Percentiles rank a stretch among this genome's conserved stretches.
Conservation (phyloP, 2,329 filamentous ascomycete species). For the Purpureocillium lavendulum region DNA sequence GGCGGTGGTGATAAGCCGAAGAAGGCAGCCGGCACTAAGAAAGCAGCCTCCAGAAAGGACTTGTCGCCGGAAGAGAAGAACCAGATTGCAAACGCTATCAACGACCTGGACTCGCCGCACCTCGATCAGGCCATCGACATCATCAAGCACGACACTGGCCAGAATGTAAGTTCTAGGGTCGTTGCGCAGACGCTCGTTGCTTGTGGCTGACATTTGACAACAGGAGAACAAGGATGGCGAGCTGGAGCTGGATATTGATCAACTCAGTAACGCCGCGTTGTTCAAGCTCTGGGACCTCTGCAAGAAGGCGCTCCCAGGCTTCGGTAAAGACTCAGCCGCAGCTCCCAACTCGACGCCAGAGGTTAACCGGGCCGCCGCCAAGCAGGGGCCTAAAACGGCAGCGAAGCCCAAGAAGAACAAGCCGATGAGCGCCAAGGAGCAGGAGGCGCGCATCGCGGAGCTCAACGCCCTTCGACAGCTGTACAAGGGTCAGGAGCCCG, state of each 20-base stretch:
- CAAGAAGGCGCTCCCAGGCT: conserved; percentile 32
- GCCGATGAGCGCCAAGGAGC: conserved; percentile 64
- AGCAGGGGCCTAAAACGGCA: conserved; percentile 20
- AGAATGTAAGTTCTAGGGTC: conserved; percentile 51
- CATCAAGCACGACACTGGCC: conserved; percentile 79
- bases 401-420: conserved; percentile 64
- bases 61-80: conserved; percentile 80
- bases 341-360: conserved; percentile 20
- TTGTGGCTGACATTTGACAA: conserved; percentile 5
- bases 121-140: conserved; percentile 78
- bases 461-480: conserved; percentile 45
- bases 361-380: conserved; percentile 17
- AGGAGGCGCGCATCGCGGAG: conserved; percentile 55
- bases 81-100: conserved; percentile 79
- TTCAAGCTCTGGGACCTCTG: conserved; percentile 41
- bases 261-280: conserved; percentile 46
- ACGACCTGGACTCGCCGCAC: conserved; percentile 67
- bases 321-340: conserved; percentile 24
- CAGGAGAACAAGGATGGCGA: conserved; percentile 53
- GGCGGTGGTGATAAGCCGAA: conserved; percentile 22
- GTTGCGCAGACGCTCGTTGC: not conserved
- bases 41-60: conserved; percentile 35
- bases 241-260: conserved; percentile 51
- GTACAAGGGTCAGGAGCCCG: conserved; percentile 26
- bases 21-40: conserved; percentile 33